A percentile compares a stretch with the other conserved stretches of the same genome.
Evolutionary conservation across 257 asterid genomes (phyloP).

Genomic region (Nicotiana tabacum): DNA sequence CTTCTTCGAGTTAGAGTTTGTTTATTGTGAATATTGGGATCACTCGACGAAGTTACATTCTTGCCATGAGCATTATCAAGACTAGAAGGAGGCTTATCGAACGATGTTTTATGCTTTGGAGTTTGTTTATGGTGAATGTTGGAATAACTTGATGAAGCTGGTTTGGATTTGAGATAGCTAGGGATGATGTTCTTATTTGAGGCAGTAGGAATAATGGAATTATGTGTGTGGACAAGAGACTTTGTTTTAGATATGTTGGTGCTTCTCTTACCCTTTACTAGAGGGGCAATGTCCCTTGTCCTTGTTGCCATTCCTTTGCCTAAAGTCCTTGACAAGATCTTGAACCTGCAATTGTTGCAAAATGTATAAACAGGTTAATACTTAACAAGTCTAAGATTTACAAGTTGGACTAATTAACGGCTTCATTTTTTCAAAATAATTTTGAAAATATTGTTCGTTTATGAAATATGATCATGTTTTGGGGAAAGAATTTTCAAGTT

Average conservation of each 20-base stretch:
- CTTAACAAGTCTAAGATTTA: too few species aligned
- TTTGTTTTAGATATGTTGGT: slow-evolving; percentile 26
- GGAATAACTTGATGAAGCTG: not conserved
- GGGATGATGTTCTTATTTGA: slow-evolving; percentile 34
- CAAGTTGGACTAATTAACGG: too few species aligned
- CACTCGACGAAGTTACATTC: slow-evolving; percentile 17
- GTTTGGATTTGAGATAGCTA: slow-evolving; percentile 46
- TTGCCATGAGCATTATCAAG: slow-evolving; percentile 12
- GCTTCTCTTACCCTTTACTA: slow-evolving; percentile 51
- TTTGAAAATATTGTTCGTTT: too few species aligned
- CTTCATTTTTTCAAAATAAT: too few species aligned
- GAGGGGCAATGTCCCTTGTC: slow-evolving; percentile 27
- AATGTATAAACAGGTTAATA: not conserved
- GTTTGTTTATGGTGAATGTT: not conserved
- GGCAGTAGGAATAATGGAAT: slow-evolving; percentile 13
- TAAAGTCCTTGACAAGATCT: not conserved
- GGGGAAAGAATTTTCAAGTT: too few species aligned
- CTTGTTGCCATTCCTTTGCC: slow-evolving; percentile 48
- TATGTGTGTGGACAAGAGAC: slow-evolving; percentile 17
- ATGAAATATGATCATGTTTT: too few species aligned
- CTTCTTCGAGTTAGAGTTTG: slow-evolving; percentile 31
- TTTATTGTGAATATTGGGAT: slow-evolving; percentile 2
- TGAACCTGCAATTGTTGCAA: not conserved
- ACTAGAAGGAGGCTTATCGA: not conserved
- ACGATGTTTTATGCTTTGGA: not conserved